Conservation (phyloP, 495 filamentous ascomycete genomes). For the Aspergillus indologenus region DNA sequence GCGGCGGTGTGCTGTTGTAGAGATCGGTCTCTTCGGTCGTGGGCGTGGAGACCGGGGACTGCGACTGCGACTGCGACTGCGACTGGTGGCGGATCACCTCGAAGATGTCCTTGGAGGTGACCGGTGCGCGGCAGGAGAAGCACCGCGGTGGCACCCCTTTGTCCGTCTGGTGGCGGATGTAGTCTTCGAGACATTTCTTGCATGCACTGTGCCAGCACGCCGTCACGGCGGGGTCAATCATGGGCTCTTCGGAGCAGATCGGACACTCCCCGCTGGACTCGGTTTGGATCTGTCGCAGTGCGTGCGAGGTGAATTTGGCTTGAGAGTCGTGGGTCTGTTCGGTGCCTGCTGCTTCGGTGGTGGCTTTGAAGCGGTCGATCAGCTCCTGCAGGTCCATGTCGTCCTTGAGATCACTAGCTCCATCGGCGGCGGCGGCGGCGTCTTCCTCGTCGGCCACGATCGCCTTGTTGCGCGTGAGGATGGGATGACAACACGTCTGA, state of each 20-base stretch:
- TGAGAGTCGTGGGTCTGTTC: constrained; percentile 29
- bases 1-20: constrained; percentile 31
- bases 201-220: constrained; percentile 97
- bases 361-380: constrained; percentile 75
- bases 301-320: constrained; percentile 75
- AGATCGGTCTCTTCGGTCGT: constrained; percentile 29
- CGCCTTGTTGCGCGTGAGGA: constrained; percentile 78
- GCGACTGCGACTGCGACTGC: no score
- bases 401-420: constrained; percentile 76
- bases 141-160: constrained; percentile 73
- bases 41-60: constrained; percentile 25
- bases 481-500: constrained; percentile 91
- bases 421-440: constrained; percentile 75
- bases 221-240: constrained; percentile 89
- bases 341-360: constrained; percentile 56
- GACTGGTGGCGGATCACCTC: constrained; percentile 68
- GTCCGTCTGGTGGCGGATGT: constrained; percentile 80
- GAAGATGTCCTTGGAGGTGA: constrained; percentile 83
- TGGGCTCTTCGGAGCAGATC: constrained; percentile 90
- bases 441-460: constrained; percentile 86
- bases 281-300: constrained; percentile 83
- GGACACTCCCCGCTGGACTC: constrained; percentile 88
- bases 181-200: constrained; percentile 83
- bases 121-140: constrained; percentile 81
- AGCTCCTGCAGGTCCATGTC: constrained; percentile 93